A percentile compares a stretch with the other conserved stretches of the same genome.
Evolutionary conservation across 352 stramenopile genomes (phyloP).

Genomic region (Phytophthora uliginosa): DNA sequence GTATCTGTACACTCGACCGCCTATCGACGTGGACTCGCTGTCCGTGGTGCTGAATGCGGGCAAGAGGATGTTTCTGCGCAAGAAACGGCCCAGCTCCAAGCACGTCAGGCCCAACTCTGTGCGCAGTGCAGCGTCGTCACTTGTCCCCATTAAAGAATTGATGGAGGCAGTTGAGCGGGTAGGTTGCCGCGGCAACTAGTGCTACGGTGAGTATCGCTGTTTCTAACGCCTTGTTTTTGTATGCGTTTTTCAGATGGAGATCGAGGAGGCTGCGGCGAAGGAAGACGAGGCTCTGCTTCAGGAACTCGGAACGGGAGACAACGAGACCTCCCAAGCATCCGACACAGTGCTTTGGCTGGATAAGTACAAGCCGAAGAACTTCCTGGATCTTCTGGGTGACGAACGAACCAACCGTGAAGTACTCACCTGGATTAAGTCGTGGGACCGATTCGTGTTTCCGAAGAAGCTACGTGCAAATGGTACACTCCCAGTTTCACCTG

Average conservation of each 20-base stretch:
- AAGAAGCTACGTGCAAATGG: slow-evolving; percentile 54
- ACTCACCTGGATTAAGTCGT: slow-evolving; percentile 94
- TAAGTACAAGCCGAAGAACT: slow-evolving; percentile 96
- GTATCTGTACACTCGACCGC: slow-evolving; percentile 71
- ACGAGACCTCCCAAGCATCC: neutral
- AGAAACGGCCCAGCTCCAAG: slow-evolving; percentile 48
- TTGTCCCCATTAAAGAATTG: slow-evolving; percentile 65
- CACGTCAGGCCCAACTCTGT: slow-evolving; percentile 13
- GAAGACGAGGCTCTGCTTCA: slow-evolving; percentile 31
- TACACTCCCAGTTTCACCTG: slow-evolving; percentile 17
- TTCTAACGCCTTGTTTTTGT: slow-evolving; percentile 19
- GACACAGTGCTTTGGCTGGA: slow-evolving; percentile 94
- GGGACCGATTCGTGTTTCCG: slow-evolving; percentile 97
- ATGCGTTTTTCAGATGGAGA: slow-evolving; percentile 58
- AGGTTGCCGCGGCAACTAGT: slow-evolving; percentile 3
- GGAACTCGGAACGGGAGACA: slow-evolving; percentile 5
- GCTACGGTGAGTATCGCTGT: neutral
- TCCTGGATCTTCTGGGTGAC: slow-evolving; percentile 96
- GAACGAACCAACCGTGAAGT: slow-evolving; percentile 98
- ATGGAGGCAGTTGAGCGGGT: slow-evolving; percentile 71
- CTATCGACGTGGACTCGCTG: slow-evolving; percentile 71
- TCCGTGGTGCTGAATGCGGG: slow-evolving; percentile 63
- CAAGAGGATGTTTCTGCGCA: slow-evolving; percentile 72
- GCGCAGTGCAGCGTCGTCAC: slow-evolving; percentile 32
- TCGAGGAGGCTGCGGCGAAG: slow-evolving; percentile 62